A percentile compares a stretch with the other conserved stretches of the same genome.
Conservation (phyloP, 2,329 filamentous ascomycete species). For the Stachybotrys chlorohalonatus region DNA sequence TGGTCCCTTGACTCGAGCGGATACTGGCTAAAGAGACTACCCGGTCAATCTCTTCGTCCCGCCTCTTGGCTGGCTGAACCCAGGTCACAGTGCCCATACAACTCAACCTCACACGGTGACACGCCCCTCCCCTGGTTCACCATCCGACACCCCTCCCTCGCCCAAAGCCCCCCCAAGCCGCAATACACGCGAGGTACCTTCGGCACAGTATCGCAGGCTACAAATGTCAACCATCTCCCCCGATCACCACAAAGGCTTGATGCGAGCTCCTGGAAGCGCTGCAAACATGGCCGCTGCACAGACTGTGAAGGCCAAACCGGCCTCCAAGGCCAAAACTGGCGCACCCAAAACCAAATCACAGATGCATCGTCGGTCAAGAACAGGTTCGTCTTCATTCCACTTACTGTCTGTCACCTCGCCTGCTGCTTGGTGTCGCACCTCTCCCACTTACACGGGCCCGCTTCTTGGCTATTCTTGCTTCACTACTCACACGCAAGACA, state of each 20-base stretch:
- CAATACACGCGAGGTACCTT: conserved; percentile 14
- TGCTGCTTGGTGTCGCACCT: conserved; percentile 3
- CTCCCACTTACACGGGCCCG: background rate
- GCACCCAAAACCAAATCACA: conserved; percentile 64
- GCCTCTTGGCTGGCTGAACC: conserved; percentile 15
- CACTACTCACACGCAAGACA: conserved; percentile 18
- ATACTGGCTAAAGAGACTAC: conserved; percentile 7
- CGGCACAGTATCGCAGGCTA: conserved; percentile 25
- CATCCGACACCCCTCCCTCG: conserved; percentile 10
- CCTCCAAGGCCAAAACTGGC: conserved; percentile 43
- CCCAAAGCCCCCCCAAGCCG: conserved; percentile 3
- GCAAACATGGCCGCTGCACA: conserved; percentile 55
- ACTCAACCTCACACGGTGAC: conserved; percentile 9
- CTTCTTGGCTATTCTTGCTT: conserved; percentile 5
- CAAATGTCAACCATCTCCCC: conserved; percentile 61
- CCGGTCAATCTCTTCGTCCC: conserved; percentile 16
- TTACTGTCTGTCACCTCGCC: background rate
- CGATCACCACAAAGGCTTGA: conserved; percentile 43
- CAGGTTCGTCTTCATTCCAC: conserved; percentile 54
- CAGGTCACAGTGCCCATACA: conserved; percentile 11
- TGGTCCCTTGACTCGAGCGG: conserved; percentile 13
- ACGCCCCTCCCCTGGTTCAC: conserved; percentile 9
- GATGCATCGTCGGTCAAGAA: conserved; percentile 89
- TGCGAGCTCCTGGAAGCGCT: conserved; percentile 34
- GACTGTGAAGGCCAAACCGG: conserved; percentile 48